Evolutionary conservation across 495 filamentous ascomycete genomes (phyloP).

Genomic region (Tuber calosporum): DNA sequence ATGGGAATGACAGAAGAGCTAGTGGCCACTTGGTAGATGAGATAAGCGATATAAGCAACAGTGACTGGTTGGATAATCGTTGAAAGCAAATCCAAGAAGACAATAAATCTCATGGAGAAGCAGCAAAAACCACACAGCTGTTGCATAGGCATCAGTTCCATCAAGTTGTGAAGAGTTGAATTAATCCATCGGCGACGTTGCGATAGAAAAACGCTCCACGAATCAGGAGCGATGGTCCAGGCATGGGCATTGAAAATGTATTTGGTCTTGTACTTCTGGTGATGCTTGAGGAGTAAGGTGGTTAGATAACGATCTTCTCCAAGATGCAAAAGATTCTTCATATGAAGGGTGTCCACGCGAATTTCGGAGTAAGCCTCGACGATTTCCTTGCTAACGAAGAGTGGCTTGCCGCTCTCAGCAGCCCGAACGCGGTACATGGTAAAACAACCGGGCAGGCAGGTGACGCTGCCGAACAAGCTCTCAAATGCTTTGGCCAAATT

Average conservation of each 20-base stretch:
- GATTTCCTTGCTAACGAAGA: conserved; percentile 90
- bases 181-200: conserved; percentile 99
- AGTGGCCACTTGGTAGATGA: conserved; percentile 64
- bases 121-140: conserved; percentile 99
- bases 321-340: conserved; percentile 95
- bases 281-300: conserved; percentile 85
- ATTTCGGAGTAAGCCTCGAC: conserved; percentile 80
- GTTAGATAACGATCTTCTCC: conserved; percentile 95
- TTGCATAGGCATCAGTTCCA: conserved; percentile 85
- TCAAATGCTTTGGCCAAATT: conserved; percentile 98
- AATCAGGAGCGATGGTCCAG: conserved; percentile 92
- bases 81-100: conserved; percentile 86
- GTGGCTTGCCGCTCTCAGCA: conserved; percentile 83
- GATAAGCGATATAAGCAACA: conserved; percentile 82
- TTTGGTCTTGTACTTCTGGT: conserved; percentile 94
- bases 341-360: conserved; percentile 94
- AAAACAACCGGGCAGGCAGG: conserved; percentile 88
- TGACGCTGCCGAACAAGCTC: conserved; percentile 92
- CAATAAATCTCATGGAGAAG: conserved; percentile 98
- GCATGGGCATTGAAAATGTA: conserved; percentile 88
- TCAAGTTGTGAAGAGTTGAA: conserved; percentile 95
- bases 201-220: conserved; percentile 88
- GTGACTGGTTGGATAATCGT: conserved; percentile 89
- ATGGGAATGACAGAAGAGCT: conserved; percentile 61
- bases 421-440: conserved; percentile 96